Base-by-base conservation (phyloP, 2,329 filamentous ascomycete genomes). In the Neurospora sp. region DNA sequence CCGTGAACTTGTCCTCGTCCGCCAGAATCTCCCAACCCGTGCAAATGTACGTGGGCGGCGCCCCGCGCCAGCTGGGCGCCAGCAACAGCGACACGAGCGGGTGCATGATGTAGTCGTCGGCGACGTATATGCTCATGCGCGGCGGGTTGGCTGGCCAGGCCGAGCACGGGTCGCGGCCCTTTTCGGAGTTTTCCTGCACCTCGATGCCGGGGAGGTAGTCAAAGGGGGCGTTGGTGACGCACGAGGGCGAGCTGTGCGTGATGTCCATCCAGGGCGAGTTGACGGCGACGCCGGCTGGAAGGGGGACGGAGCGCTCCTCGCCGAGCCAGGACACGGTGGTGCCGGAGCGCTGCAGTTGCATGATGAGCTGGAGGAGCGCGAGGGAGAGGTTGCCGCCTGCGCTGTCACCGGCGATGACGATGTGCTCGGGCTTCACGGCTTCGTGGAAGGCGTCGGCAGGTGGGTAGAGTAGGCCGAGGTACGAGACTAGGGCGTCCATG, bases 261-360 rank as follows among this genome's bases (percentile, higher is more conserved):
- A 93, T 80, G 78, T 96, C 92, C 7, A 89, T 77, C 91, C 91
- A 95, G 2, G 91, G 89, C 1, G 87, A 90, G 73, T 85, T 86
- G 43, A 86, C 80, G 3, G 89, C 85, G 0, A 88, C 79, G 52
- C 88, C 91, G 0, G 87, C 91, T 0, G 92, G 91, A 0, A 94
- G 79, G 0, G 89, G 90, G 0, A 93, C 79, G 0, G 82, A 77
- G 33, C 89, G 84, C 4, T 82, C 76, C 68, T 82, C 77, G 52
- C 89, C 89, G 75, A 91, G 84, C 85, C 90, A 93, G 3, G 76
- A 72, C 36, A 93, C 80, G 1, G 78, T 84, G 1, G 81, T 71
- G 72, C 78, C 76, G 33, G 33, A 33, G 68, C 84, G 81, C 46
- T 80, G 79, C 15, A 94, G 81, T 70, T 93, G 86, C 1, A 94